Conservation (phyloP, 805 yeast genomes). For the Yamadazyma paraphyllophila region DNA sequence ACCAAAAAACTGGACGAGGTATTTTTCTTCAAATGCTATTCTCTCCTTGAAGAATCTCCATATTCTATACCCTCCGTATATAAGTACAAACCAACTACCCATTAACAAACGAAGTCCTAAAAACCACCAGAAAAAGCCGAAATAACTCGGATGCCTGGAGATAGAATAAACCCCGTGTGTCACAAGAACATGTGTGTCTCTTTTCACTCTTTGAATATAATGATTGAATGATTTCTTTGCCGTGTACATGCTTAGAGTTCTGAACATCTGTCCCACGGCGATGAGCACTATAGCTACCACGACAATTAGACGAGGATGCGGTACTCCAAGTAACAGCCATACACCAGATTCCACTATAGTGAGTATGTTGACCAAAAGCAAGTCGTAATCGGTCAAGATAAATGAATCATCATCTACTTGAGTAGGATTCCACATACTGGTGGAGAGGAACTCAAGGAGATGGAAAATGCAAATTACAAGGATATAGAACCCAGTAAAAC, state of each 20-base stretch:
- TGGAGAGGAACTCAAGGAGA: constrained; percentile 74
- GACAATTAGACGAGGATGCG: not conserved
- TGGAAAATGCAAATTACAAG: constrained; percentile 64
- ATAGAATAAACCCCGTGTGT: constrained; percentile 68
- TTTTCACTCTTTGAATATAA: constrained; percentile 54
- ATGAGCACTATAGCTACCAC: constrained; percentile 48
- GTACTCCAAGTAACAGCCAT: not conserved
- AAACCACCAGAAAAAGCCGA: constrained; percentile 94
- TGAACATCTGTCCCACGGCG: constrained; percentile 59
- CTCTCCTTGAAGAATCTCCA: constrained; percentile 68
- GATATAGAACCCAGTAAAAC: constrained; percentile 37
- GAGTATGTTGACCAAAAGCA: constrained; percentile 21
- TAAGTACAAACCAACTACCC: constrained; percentile 59
- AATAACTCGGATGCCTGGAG: constrained; percentile 85
- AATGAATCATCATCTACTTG: constrained; percentile 64
- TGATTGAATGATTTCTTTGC: constrained; percentile 89
- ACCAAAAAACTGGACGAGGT: constrained; percentile 68
- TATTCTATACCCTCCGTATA: constrained; percentile 55
- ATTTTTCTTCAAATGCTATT: constrained; percentile 69
- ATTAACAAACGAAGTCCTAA: constrained; percentile 76
- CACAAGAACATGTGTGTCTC: constrained; percentile 61
- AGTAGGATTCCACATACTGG: constrained; percentile 68
- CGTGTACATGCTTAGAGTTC: constrained; percentile 81
- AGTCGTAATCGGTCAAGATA: constrained; percentile 31
- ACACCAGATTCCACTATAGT: constrained; percentile 19